Evolutionary conservation across 768 basidiomycete genomes (phyloP).

Genomic region (Phylloporus arenicola): DNA sequence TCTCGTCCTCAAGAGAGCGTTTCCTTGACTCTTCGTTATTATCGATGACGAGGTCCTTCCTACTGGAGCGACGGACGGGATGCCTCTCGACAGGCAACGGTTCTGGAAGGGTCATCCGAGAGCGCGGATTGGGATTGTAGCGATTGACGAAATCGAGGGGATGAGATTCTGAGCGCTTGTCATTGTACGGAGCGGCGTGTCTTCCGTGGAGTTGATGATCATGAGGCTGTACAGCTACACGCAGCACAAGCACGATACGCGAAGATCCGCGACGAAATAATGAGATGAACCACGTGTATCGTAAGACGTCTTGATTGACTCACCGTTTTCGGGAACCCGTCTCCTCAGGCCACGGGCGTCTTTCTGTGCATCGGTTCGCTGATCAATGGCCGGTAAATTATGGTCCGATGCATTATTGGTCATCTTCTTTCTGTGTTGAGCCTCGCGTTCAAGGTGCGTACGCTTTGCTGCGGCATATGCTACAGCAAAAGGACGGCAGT

Average conservation of each 20-base stretch:
- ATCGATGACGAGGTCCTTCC: slow-evolving; percentile 26
- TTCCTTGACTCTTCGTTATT: slow-evolving; percentile 33
- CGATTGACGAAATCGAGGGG: slow-evolving; percentile 33
- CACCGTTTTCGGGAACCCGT: slow-evolving; percentile 45
- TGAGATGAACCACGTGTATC: slow-evolving; percentile 20
- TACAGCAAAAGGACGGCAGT: slow-evolving; percentile 79
- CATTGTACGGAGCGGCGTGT: slow-evolving; percentile 9
- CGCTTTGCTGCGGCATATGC: slow-evolving; percentile 72
- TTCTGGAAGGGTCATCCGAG: slow-evolving; percentile 6
- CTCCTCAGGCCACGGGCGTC: slow-evolving; percentile 38
- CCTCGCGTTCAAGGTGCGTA: slow-evolving; percentile 49
- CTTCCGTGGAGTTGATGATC: slow-evolving; percentile 18
- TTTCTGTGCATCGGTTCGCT: slow-evolving; percentile 28
- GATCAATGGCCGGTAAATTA: slow-evolving; percentile 21
- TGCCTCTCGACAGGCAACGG: slow-evolving; percentile 12
- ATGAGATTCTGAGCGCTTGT: slow-evolving; percentile 15
- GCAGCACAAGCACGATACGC: slow-evolving; percentile 12
- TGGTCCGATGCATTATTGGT: slow-evolving; percentile 24
- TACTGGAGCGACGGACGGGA: slow-evolving; percentile 28
- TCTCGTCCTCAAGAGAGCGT: slow-evolving; percentile 42
- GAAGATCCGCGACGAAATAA: slow-evolving; percentile 24
- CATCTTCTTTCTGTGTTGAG: slow-evolving; percentile 34
- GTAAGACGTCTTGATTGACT: slow-evolving; percentile 23
- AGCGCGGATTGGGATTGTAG: slow-evolving; percentile 31
- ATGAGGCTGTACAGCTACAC: slow-evolving; percentile 18